phyloP scores from a whole-genome alignment of 495 filamentous ascomycete species.

The Aspergillus diversus region DNA sequence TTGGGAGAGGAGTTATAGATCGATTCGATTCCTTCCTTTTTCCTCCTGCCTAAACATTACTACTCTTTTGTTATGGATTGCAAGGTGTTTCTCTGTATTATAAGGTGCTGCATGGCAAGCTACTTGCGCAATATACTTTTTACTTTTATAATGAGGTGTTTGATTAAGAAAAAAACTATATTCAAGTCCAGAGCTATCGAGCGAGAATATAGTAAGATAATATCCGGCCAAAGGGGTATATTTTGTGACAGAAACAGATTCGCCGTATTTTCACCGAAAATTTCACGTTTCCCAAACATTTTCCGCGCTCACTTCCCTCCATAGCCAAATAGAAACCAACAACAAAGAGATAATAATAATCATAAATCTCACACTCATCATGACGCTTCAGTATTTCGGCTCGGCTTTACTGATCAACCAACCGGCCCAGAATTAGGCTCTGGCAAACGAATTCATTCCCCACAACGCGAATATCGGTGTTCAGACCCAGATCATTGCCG shows the following conservation, averaged over 20 bases:
- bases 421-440: constrained; percentile 83
- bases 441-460: constrained; percentile 90
- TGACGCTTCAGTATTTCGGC: not conserved
- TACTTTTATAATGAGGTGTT: not conserved
- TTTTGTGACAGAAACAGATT: constrained; percentile 3
- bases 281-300: not conserved
- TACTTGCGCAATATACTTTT: not conserved
- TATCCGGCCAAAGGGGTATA: constrained; percentile 21
- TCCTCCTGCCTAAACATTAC: not conserved
- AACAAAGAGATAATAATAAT: not conserved
- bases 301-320: not conserved
- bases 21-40: too few species aligned
- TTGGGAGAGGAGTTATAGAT: not conserved
- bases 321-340: not conserved
- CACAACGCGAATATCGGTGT: constrained; percentile 61
- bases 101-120: constrained; percentile 28
- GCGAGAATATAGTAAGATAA: not conserved
- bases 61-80: constrained; percentile 23
- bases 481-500: constrained; percentile 32
- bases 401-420: constrained; percentile 61
- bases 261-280: not conserved
- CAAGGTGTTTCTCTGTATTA: constrained; percentile 44
- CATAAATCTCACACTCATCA: not conserved
- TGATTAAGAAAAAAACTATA: not conserved
- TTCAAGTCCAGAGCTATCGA: not conserved